Evolutionary conservation across 352 stramenopile genomes (phyloP), one percentile per base, ranked within the genome.

Genomic region (Pythium aquatile): DNA sequence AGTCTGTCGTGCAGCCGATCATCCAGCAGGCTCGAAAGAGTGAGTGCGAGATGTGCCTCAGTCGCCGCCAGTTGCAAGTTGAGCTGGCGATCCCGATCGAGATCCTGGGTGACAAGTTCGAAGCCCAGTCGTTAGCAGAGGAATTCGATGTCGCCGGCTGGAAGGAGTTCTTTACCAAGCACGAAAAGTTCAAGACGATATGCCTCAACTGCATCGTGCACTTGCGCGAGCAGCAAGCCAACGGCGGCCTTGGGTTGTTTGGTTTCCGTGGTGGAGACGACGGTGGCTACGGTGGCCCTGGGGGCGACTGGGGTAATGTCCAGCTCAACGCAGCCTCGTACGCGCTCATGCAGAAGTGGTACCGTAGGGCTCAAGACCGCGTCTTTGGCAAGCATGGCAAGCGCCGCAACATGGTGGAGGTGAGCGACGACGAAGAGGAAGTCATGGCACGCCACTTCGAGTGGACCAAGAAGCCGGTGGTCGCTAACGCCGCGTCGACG

Each of bases 11-110:
- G 5, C 87, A 98, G 68, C 88, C 93, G 10, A 57, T 98, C 11
- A 97, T 98, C 58, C 87, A 96, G 35, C 78, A 94, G 42, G 86
- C 89, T 35, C 84, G 90, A 58, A 97, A 97, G 61, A 94, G 79
- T 33, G 88, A 98, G 69, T 99, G 97, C 63, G 85, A 98, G 71
- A 89, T 97, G 75, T 99, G 97, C 73, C 78, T 98, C 3, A 98
- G 91, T 24, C 83, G 92, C 3, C 90, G 93, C 3, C 88, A 98
- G 54, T 72, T 99, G n/a, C 93, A 98, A 61, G 94, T 99, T 11
- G 89, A 98, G 68, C 78, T 98, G 30, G 78, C 91, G n/a, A 90
- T 95, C 58, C 83, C 86, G 13, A 90, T 99, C 33, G 88, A 97
- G 67, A 80, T 97, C 13, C 85, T 99, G 3, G 91, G 93, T 26